A percentile compares a stretch with the other conserved stretches of the same genome.
These are phyloP conservation scores for Suillus subalutaceus DNA, from an alignment of 768 basidiomycete species.

Conservation along the genomic window DNA sequence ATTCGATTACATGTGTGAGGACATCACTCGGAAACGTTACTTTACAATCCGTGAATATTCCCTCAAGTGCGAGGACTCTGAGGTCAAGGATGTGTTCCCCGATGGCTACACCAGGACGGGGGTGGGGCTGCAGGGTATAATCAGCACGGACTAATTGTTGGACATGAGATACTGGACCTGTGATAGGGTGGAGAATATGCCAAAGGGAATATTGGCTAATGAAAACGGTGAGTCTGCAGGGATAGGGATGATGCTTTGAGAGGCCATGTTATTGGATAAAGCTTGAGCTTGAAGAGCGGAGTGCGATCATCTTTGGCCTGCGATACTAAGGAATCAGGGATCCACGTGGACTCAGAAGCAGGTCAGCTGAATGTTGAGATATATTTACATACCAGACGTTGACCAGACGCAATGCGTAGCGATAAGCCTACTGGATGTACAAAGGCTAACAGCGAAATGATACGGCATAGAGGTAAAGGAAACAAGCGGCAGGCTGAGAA, in stretches of 20 bases:
- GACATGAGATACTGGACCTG: neutral
- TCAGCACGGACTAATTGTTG: neutral
- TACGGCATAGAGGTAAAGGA: too few species aligned
- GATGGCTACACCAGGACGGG: constrained; percentile 8
- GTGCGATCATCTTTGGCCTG: neutral
- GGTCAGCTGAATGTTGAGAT: neutral
- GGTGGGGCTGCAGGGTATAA: neutral
- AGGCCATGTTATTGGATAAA: neutral
- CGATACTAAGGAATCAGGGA: neutral
- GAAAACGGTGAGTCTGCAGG: constrained; percentile 10
- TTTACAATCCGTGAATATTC: constrained; percentile 1
- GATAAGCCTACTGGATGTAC: too few species aligned
- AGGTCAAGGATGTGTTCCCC: constrained; percentile 11
- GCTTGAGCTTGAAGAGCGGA: too few species aligned
- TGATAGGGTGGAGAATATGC: constrained; percentile 7
- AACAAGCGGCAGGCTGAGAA: too few species aligned
- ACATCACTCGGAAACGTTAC: constrained; percentile 4
- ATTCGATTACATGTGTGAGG: neutral
- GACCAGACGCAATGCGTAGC: too few species aligned
- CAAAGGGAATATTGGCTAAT: constrained; percentile 10
- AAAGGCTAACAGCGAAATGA: too few species aligned
- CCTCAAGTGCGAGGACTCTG: neutral
- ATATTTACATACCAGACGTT: neutral
- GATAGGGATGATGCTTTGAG: neutral
- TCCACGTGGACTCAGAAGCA: neutral